These are phyloP conservation scores for Fusarium sp. DNA, from an alignment of 2,329 filamentous ascomycete genomes.

Conservation along the genomic window DNA sequence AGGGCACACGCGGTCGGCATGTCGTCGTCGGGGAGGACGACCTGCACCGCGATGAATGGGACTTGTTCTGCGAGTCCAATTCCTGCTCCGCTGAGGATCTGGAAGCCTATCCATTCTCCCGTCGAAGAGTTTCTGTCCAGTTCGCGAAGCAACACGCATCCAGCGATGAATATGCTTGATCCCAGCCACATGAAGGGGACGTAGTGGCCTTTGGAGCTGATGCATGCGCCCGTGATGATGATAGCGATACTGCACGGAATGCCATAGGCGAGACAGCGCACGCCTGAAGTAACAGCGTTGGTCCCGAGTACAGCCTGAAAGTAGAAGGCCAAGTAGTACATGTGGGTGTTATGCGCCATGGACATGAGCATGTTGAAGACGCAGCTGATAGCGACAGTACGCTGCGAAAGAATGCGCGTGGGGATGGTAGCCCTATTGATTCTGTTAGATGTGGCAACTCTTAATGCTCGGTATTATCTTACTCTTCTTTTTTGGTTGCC, in stretches of 20 bases:
- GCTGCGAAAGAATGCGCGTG: slow-evolving; percentile 2
- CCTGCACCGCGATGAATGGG: slow-evolving; percentile 54
- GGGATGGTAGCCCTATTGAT: slow-evolving; percentile 16
- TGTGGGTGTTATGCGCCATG: slow-evolving; percentile 24
- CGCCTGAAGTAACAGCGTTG: slow-evolving; percentile 14
- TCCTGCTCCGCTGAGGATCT: slow-evolving; percentile 54
- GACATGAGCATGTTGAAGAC: slow-evolving; percentile 28
- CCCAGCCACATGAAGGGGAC: slow-evolving; percentile 34
- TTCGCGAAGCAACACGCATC: slow-evolving; percentile 7
- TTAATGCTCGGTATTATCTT: not conserved
- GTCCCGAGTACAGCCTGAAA: slow-evolving; percentile 20
- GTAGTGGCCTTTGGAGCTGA: slow-evolving; percentile 23
- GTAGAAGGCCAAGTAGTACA: slow-evolving; percentile 29
- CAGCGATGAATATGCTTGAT: slow-evolving; percentile 19
- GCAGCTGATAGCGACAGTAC: slow-evolving; percentile 16
- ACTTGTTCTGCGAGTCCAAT: slow-evolving; percentile 54
- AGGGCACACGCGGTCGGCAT: slow-evolving; percentile 54
- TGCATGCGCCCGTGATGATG: slow-evolving; percentile 8
- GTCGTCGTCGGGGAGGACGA: slow-evolving; percentile 52
- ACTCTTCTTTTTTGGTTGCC: slow-evolving; percentile 16
- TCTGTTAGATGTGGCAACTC: not conserved
- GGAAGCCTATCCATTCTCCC: slow-evolving; percentile 54
- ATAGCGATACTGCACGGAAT: slow-evolving; percentile 16
- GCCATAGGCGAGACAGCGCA: slow-evolving; percentile 6
- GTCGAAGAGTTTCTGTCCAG: slow-evolving; percentile 45